A percentile compares a stretch with the other conserved stretches of the same genome.
Evolutionary conservation across 495 filamentous ascomycete species (phyloP).

Genomic region (Pseudomonodictys pantanalensis): DNA sequence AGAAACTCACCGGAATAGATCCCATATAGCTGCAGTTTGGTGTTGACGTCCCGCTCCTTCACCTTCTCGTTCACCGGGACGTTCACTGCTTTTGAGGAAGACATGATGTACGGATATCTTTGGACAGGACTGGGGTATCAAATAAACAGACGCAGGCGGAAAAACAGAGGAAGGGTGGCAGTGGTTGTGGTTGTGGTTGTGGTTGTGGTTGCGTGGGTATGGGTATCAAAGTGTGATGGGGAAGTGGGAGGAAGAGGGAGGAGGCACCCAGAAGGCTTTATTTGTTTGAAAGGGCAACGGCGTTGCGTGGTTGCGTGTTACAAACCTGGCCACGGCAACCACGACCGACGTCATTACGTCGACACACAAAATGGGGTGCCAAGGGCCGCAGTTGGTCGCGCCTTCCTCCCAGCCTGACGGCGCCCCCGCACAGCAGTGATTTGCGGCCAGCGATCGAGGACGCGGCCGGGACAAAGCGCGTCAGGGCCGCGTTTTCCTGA

Average conservation of each 20-base stretch:
- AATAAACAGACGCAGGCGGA: not conserved
- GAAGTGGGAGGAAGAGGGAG: not conserved
- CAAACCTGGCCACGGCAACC: not conserved
- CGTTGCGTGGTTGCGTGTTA: constrained; percentile 9
- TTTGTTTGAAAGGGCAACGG: not conserved
- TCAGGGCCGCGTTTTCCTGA: not conserved
- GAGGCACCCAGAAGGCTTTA: constrained; percentile 2
- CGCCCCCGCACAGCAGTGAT: not conserved
- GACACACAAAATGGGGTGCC: not conserved
- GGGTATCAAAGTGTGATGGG: constrained; percentile 6
- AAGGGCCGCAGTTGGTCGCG: not conserved
- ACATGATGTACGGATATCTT: constrained; percentile 8
- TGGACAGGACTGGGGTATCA: not conserved
- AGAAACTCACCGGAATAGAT: constrained; percentile 68
- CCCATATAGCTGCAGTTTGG: constrained; percentile 92
- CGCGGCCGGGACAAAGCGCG: not conserved
- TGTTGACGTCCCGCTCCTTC: constrained; percentile 68
- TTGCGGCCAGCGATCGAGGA: not conserved
- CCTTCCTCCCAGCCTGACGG: not conserved
- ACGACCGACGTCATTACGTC: constrained; percentile 9
- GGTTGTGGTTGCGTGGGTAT: constrained; percentile 2
- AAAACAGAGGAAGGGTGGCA: not conserved
- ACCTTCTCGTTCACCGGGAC: constrained; percentile 43
- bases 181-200: not conserved
- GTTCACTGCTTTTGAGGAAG: constrained; percentile 42